Evolutionary conservation across 2,329 filamentous ascomycete species (phyloP), one percentile per base, ranked within the genome.

Genomic region (Sphaerostilbella broomeana): DNA sequence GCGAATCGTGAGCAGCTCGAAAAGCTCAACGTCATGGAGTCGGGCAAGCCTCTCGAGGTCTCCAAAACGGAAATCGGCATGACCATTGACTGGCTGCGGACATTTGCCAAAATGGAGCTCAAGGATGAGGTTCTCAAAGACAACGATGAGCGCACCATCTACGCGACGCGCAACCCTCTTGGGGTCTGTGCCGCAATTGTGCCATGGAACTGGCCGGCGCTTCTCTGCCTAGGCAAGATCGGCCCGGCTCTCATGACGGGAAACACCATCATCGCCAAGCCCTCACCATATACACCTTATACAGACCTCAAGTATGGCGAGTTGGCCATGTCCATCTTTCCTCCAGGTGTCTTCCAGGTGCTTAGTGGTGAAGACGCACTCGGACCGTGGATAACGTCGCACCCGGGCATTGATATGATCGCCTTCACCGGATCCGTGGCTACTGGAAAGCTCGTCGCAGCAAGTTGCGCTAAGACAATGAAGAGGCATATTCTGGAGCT

Each of bases 381-480:
- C 9, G 78, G 77, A 6, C 74, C 72, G 1, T 67, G 65, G 66
- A 58, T 82, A 43, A 78, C 75, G 0, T 53, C 52, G 11, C 77
- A 82, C 51, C 73, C 75, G 0, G 73, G 64, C 27, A 68, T 81
- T 39, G 66, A 69, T 43, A 81, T 78, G 64, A 71, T 82, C 57
- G 68, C 64, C 1, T 92, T 92, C 50, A 90, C 86, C 0, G 86
- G 86, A 19, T 84, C 78, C 7, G 83, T 79, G 2, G 69, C 68
- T 2, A 86, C 84, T 0, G 86, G 81, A 1, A 75, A 77, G 40
- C 68, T 79, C 38, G 85, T 90, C 38, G 84, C 86, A 73, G 82
- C 83, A 52, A 72, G 77, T 54, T 82, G 84, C 0, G 72, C 79
- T 4, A 65, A 72, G 2, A 84, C 70, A 5, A 57, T 79, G 51